These are phyloP conservation scores for Phyllosticta capitalensis DNA, from an alignment of 2,329 filamentous ascomycete genomes.

Conservation along the genomic window DNA sequence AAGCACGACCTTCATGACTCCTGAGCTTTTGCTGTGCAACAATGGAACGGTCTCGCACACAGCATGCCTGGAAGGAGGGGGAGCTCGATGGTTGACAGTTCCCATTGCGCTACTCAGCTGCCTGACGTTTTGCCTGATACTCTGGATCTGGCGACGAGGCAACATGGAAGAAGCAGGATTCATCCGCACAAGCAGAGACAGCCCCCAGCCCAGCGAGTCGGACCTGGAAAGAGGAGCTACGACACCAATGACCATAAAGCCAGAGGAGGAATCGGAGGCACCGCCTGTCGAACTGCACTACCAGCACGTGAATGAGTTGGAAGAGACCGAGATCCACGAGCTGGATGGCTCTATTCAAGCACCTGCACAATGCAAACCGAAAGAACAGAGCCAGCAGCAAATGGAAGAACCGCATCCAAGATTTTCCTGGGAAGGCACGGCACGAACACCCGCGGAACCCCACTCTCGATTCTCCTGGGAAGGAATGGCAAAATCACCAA, in stretches of 20 bases:
- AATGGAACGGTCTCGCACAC: neutral
- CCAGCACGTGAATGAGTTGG: neutral
- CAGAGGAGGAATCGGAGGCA: neutral
- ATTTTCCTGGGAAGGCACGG: neutral
- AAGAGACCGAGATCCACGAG: neutral
- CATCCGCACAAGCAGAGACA: neutral
- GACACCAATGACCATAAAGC: neutral
- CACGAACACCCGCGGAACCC: neutral
- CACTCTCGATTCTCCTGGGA: neutral
- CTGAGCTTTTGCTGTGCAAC: neutral
- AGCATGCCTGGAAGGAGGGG: neutral
- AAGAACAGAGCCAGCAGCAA: neutral
- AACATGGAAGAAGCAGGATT: neutral
- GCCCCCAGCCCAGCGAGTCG: neutral
- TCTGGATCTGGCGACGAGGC: neutral
- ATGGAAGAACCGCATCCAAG: neutral
- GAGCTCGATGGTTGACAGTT: neutral
- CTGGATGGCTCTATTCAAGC: neutral
- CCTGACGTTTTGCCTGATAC: neutral
- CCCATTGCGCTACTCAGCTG: neutral
- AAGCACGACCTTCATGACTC: neutral
- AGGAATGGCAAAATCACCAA: neutral
- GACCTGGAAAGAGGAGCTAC: neutral
- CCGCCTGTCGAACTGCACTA: neutral
- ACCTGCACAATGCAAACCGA: neutral